Percentiles rank a stretch among this genome's conserved stretches.
Conservation (phyloP, 805 yeast genomes). For the Myxozyma neotropica region DNA sequence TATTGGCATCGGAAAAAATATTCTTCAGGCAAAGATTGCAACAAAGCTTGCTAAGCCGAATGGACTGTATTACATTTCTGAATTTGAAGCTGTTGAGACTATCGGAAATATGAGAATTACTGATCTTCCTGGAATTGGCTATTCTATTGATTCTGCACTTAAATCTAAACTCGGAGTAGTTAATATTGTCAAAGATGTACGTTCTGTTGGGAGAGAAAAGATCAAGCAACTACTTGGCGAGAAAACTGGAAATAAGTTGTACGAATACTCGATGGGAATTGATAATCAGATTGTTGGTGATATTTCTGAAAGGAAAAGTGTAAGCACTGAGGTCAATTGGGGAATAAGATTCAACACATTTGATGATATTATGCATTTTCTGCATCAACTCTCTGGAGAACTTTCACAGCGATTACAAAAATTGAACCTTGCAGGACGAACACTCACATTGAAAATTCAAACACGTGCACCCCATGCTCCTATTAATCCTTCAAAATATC, state of each 20-base stretch:
- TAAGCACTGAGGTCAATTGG: constrained; percentile 88
- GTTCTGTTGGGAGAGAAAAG: constrained; percentile 41
- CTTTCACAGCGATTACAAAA: constrained; percentile 55
- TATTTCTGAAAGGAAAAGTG: constrained; percentile 62
- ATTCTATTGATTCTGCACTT: constrained; percentile 51
- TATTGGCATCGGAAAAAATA: constrained; percentile 74
- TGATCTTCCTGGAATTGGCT: constrained; percentile 51
- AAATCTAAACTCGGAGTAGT: constrained; percentile 40
- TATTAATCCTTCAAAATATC: constrained; percentile 68
- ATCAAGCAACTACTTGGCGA: constrained; percentile 60
- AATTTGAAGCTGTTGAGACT: constrained; percentile 38
- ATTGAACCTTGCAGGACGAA: constrained; percentile 54
- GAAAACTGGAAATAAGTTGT: constrained; percentile 69
- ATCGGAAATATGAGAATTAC: constrained; percentile 46
- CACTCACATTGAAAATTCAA: constrained; percentile 67
- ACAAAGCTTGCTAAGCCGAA: constrained; percentile 77
- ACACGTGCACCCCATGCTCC: constrained; percentile 69
- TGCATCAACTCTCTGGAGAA: constrained; percentile 61
- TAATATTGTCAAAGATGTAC: constrained; percentile 48
- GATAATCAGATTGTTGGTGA: constrained; percentile 65
- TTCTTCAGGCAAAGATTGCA: constrained; percentile 76
- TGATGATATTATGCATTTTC: constrained; percentile 65
- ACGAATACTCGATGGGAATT: constrained; percentile 62
- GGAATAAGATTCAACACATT: constrained; percentile 74
- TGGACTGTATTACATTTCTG: constrained; percentile 53